phyloP scores from a whole-genome alignment of 768 basidiomycete species.

The Xerocomus brunneocitrinus region DNA sequence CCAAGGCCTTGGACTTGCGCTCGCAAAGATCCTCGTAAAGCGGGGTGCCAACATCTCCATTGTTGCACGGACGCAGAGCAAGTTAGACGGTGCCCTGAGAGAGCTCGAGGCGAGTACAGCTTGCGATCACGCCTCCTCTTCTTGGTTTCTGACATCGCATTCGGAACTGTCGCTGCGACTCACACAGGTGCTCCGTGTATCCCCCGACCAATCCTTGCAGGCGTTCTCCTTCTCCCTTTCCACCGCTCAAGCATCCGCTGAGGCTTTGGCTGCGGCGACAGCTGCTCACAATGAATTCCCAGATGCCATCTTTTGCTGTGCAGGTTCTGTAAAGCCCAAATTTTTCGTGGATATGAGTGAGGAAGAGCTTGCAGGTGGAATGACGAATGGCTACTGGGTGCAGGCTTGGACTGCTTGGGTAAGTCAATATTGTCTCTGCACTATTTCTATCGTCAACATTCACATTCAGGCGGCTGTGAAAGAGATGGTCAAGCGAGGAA shows the following conservation, averaged over 20 bases:
- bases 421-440: background rate
- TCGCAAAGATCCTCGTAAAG: constrained; percentile 61
- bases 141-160: too few relatives aligned
- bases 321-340: constrained; percentile 65
- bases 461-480: constrained; percentile 56
- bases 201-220: constrained; percentile 56
- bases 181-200: constrained; percentile 46
- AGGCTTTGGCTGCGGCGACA: constrained; percentile 61
- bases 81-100: constrained; percentile 54
- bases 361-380: constrained; percentile 48
- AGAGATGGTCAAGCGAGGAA: constrained; percentile 53
- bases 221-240: constrained; percentile 65
- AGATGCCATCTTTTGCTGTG: constrained; percentile 76
- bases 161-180: background rate
- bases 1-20: constrained; percentile 70
- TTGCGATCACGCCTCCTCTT: background rate
- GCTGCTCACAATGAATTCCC: constrained; percentile 56
- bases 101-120: constrained; percentile 55
- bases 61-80: constrained; percentile 69
- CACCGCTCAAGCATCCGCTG: constrained; percentile 46
- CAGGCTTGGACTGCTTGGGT: constrained; percentile 53
- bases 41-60: constrained; percentile 82
- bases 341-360: constrained; percentile 71
- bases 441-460: background rate
- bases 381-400: constrained; percentile 25